Evolutionary conservation across 164 flowering plant genomes (phyloP).

Genomic region (Aristolochia contorta): DNA sequence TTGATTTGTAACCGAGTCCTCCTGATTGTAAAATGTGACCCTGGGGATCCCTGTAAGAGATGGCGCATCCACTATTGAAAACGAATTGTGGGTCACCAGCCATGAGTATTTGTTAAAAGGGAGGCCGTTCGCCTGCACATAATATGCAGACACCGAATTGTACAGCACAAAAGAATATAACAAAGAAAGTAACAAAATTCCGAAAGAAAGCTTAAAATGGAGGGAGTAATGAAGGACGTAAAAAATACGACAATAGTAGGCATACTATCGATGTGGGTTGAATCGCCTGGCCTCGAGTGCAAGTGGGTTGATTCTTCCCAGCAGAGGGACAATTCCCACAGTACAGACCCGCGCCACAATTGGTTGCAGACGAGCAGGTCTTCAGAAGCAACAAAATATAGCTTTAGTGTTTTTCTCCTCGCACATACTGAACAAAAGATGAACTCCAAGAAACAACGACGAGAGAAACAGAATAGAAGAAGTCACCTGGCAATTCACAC

Average conservation of each 20-base stretch:
- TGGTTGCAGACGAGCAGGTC: conserved; percentile 45
- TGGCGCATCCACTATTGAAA: conserved; percentile 79
- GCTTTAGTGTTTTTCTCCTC: not conserved
- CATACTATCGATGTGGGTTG: conserved; percentile 61
- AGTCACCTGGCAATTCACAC: conserved; percentile 59
- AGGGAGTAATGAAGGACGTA: too few relatives aligned
- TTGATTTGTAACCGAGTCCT: conserved; percentile 85
- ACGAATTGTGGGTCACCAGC: conserved; percentile 89
- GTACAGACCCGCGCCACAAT: conserved; percentile 73
- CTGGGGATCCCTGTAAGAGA: conserved; percentile 58
- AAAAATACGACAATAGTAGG: too few relatives aligned
- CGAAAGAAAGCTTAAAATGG: not conserved
- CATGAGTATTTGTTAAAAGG: conserved; percentile 96
- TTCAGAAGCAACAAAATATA: conserved; percentile 45
- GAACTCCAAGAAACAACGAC: not conserved
- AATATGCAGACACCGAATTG: not conserved
- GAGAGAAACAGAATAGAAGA: not conserved
- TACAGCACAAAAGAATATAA: not conserved
- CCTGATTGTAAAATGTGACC: conserved; percentile 85
- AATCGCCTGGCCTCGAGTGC: conserved; percentile 74
- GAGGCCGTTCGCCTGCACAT: conserved; percentile 55
- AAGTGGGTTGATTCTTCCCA: conserved; percentile 52
- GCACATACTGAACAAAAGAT: not conserved
- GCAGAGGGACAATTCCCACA: conserved; percentile 81
- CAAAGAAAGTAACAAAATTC: not conserved